Evolutionary conservation across 192 early-diverging fungal genomes (phyloP).

Genomic region (Coemansia sp.): DNA sequence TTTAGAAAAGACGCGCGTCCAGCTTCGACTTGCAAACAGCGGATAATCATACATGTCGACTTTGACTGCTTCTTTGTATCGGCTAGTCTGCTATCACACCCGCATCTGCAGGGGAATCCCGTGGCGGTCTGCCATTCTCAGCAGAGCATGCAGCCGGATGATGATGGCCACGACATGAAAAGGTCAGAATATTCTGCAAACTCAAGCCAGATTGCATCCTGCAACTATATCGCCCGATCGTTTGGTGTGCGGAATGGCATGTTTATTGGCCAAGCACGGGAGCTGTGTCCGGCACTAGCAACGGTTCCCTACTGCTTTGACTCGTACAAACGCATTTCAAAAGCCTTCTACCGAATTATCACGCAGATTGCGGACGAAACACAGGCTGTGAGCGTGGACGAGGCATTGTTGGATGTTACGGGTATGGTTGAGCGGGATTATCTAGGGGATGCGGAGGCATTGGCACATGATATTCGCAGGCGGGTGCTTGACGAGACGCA

Average conservation of each 20-base stretch:
- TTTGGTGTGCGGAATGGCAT: constrained; percentile 81
- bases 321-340: constrained; percentile 60
- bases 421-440: constrained; percentile 15
- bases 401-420: constrained; percentile 75
- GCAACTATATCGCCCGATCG: constrained; percentile 81
- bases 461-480: constrained; percentile 59
- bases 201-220: constrained; percentile 73
- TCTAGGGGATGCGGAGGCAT: constrained; percentile 1
- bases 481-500: constrained; percentile 53
- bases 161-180: not conserved
- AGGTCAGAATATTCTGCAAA: constrained; percentile 2
- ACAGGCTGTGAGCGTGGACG: constrained; percentile 84
- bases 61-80: constrained; percentile 97
- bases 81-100: constrained; percentile 67
- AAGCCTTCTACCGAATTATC: constrained; percentile 68
- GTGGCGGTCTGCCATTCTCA: constrained; percentile 70
- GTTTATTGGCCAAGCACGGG: constrained; percentile 66
- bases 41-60: constrained; percentile 77
- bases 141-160: constrained; percentile 16
- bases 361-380: constrained; percentile 62
- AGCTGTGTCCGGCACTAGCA: constrained; percentile 61
- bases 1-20: not conserved
- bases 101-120: constrained; percentile 62
- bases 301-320: constrained; percentile 79
- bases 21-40: not conserved